A percentile compares a stretch with the other conserved stretches of the same genome.
These are phyloP conservation scores for Penicillium thymicola DNA, from an alignment of 2,329 filamentous ascomycete genomes.

Conservation along the genomic window DNA sequence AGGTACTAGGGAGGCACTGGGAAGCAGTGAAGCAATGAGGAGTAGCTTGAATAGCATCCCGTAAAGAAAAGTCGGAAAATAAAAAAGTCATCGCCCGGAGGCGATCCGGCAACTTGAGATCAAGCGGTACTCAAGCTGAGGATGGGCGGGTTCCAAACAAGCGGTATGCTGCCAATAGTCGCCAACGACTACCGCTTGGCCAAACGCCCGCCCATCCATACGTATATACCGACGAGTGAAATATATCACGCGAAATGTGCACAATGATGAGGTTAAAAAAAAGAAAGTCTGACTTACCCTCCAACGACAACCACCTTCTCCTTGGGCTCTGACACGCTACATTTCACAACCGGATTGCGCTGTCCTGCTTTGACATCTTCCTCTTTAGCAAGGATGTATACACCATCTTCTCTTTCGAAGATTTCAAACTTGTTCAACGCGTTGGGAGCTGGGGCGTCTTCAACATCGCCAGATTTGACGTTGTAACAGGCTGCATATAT, in stretches of 20 bases:
- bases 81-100: neutral
- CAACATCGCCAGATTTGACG: slow-evolving; percentile 82
- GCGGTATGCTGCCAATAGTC: neutral
- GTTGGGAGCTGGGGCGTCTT: slow-evolving; percentile 89
- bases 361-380: slow-evolving; percentile 71
- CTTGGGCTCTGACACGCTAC: slow-evolving; percentile 52
- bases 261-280: neutral
- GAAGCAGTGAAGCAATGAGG: neutral
- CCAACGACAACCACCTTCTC: slow-evolving; percentile 77
- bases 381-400: slow-evolving; percentile 82
- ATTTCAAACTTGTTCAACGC: slow-evolving; percentile 80
- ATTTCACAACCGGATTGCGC: slow-evolving; percentile 70
- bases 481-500: slow-evolving; percentile 79
- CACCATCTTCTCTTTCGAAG: slow-evolving; percentile 72
- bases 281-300: slow-evolving; percentile 46
- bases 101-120: neutral
- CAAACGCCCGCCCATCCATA: neutral
- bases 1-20: neutral
- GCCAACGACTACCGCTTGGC: neutral
- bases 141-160: neutral
- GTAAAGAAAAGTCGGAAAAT: neutral
- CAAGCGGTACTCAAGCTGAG: neutral
- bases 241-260: neutral
- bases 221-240: neutral
- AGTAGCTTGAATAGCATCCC: no score